A percentile compares a stretch with the other conserved stretches of the same genome.
phyloP scores from a whole-genome alignment of 2,329 filamentous ascomycete species.

The Calonectria pauciramosa region DNA sequence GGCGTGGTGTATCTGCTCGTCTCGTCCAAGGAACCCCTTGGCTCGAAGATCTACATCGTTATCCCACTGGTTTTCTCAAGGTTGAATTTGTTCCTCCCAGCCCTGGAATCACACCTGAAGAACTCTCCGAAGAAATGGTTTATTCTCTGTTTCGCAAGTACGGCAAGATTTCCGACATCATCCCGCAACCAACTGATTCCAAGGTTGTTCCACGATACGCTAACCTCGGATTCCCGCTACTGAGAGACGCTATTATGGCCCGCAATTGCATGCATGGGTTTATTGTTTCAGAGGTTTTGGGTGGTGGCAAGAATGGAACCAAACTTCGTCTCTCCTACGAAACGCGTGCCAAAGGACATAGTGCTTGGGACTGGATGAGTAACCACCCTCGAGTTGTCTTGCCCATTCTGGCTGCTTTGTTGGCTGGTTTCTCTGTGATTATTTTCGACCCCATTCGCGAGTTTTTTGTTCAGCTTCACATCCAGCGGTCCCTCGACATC shows the following conservation, averaged over 20 bases:
- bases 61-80: conserved; percentile 81
- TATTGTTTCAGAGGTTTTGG: conserved; percentile 75
- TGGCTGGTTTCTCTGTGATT: conserved; percentile 86
- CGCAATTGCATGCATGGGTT: conserved; percentile 94
- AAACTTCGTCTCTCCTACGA: conserved; percentile 87
- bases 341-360: conserved; percentile 80
- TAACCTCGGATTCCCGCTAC: conserved; percentile 79
- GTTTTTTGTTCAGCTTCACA: conserved; percentile 90
- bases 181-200: conserved; percentile 85
- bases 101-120: conserved; percentile 78
- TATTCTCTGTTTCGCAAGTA: conserved; percentile 91
- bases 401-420: conserved; percentile 82
- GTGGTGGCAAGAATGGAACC: conserved; percentile 83
- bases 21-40: conserved; percentile 89
- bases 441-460: conserved; percentile 96
- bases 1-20: conserved; percentile 77
- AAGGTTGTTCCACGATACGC: conserved; percentile 88
- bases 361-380: conserved; percentile 88
- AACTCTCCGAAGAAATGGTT: conserved; percentile 87
- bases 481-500: conserved; percentile 82
- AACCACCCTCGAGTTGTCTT: conserved; percentile 91
- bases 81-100: conserved; percentile 86
- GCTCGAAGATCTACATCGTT: conserved; percentile 91
- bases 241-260: conserved; percentile 86
- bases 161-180: conserved; percentile 90